Base-by-base conservation (phyloP, 2,329 filamentous ascomycete genomes). In the Chrysoporthe deuterocubensis region DNA sequence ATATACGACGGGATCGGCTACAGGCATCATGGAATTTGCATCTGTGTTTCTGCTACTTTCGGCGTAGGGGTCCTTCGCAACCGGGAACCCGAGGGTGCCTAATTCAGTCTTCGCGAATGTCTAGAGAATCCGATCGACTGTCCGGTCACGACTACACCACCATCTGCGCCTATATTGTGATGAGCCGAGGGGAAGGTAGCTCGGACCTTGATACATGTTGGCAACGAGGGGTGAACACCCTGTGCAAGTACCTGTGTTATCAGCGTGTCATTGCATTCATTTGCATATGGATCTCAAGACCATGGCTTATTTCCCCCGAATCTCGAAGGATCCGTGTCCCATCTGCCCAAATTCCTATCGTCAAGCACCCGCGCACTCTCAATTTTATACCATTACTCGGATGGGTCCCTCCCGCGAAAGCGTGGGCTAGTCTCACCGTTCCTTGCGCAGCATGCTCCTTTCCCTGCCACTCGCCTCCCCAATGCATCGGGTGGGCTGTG, bases 41-140 rank as follows among this genome's bases (percentile, higher is more conserved):
- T 67, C 57, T 65, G 58, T 67, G 62, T 69, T 67, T 67, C 63
- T 70, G 64, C 52, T 67, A 62, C 65, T 65, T 65, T 52, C 56
- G 64, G 67, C 69, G 62, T 61, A 70, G 62, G 64, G 67, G 58
- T 61, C 46, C 66, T 69, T 62, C 62, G 32, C 62, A 60, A 60
- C 46, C 42, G 42, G 64, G 67, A 65, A 62, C 67, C 69, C 69
- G 62, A 67, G 64, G 67, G 66, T 62, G 64, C 52, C 62, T 65
- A 62, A 67, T 60, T 61, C 54, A 62, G 64, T 69, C 65, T 62
- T 65, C 62, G 65, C 69, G 64, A 67, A 70, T 62, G 65, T 69
- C 66, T 69, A 70, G 67, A 67, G 58, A 67, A 70, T 69, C 44
- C 65, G 46, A 70, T 63, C 66, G 62, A 70, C 58, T 70, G 54